Conservation (phyloP, 768 basidiomycete species). For the Megacollybia marginata region DNA sequence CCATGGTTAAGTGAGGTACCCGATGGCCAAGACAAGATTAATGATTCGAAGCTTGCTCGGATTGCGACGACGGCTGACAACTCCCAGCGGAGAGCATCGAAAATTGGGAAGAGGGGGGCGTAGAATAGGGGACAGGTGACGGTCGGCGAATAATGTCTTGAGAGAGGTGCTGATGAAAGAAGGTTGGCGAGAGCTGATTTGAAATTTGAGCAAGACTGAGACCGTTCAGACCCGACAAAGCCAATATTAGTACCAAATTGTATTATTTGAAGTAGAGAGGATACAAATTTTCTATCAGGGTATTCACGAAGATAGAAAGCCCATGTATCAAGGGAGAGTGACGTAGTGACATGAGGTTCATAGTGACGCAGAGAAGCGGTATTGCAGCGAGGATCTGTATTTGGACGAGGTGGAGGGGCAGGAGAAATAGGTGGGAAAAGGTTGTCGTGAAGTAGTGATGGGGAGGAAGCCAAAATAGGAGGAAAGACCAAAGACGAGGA, state of each 20-base stretch:
- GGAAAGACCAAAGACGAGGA: neutral
- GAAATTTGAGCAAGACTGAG: slow-evolving; percentile 15
- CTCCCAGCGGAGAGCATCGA: slow-evolving; percentile 17
- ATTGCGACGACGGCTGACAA: slow-evolving; percentile 12
- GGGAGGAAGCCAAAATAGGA: neutral
- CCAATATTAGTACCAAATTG: slow-evolving; percentile 19
- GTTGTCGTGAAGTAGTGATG: slow-evolving; percentile 3
- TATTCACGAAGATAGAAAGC: too few species aligned
- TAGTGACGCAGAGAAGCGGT: too few species aligned
- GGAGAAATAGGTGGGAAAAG: slow-evolving; percentile 7
- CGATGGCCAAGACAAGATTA: slow-evolving; percentile 20
- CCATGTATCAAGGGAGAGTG: too few species aligned
- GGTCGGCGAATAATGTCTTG: slow-evolving; percentile 2
- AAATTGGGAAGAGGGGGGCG: slow-evolving; percentile 12
- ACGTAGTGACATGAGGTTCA: too few species aligned
- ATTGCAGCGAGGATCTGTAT: slow-evolving; percentile 19
- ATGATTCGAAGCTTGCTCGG: slow-evolving; percentile 18
- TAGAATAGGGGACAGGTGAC: slow-evolving; percentile 12
- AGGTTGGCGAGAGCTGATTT: slow-evolving; percentile 4
- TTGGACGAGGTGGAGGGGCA: slow-evolving; percentile 13
- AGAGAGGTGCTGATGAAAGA: neutral
- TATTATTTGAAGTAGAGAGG: slow-evolving; percentile 18
- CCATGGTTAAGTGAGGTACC: slow-evolving; percentile 20
- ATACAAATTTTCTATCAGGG: slow-evolving; percentile 19
- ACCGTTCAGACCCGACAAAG: slow-evolving; percentile 9